Conservation (phyloP, 176 grass and related monocot species). For the Phoenix roebelenii region DNA sequence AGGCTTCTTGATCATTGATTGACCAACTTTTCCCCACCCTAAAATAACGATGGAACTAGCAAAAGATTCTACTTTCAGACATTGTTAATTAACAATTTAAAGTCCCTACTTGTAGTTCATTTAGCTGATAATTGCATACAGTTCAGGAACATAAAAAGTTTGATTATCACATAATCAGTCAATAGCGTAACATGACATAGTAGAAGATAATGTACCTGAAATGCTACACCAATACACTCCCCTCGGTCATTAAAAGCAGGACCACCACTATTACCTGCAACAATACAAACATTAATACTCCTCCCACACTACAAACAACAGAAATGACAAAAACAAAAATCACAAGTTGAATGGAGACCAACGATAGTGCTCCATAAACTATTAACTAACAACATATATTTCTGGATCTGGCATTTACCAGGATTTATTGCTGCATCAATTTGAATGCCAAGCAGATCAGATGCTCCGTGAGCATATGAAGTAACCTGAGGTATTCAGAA, state of each 20-base stretch:
- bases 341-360: constrained; percentile 1
- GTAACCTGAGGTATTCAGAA: constrained; percentile 56
- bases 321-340: constrained; percentile 8
- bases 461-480: constrained; percentile 89
- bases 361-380: too few species aligned
- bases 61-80: too few species aligned
- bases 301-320: neutral
- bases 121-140: too few species aligned
- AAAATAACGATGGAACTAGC: too few species aligned
- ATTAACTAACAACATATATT: too few species aligned
- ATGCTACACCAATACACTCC: constrained; percentile 96
- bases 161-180: constrained; percentile 3
- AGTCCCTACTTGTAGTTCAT: too few species aligned
- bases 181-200: constrained; percentile 11
- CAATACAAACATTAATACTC: constrained; percentile 7
- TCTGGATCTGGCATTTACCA: constrained; percentile 20
- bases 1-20: too few species aligned
- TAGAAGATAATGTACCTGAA: constrained; percentile 64
- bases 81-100: too few species aligned
- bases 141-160: constrained; percentile 3
- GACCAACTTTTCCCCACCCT: too few species aligned
- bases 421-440: constrained; percentile 97
- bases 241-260: constrained; percentile 97
- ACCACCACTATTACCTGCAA: constrained; percentile 93
- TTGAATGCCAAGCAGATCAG: constrained; percentile 97